Evolutionary conservation across 768 basidiomycete genomes (phyloP), one percentile per base, ranked within the genome.

Genomic region (Artomyces pyxidatus): DNA sequence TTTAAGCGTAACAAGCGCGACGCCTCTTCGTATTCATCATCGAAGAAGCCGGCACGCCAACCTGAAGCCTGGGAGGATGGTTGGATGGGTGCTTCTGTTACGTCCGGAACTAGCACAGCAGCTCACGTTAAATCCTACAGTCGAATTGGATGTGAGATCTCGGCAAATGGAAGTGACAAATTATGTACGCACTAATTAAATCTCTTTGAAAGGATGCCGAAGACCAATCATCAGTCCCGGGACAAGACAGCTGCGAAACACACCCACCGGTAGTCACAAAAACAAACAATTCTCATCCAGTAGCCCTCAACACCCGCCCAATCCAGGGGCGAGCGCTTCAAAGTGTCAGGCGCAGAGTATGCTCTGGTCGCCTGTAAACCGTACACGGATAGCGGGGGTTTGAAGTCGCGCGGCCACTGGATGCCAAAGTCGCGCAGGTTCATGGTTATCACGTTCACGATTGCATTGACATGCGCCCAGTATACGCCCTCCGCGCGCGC

Each of bases 251-350:
- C 16, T 10, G 48, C 52, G 37, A 45, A 28, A 26, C 5, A 54
- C 63, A 27, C n/a, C n/a, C 49, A 83, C 83, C 81, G 73, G 62
- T 86, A 85, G 66, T 88, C 86, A 81, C 87, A 81, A 57, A 85
- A 88, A 52, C 77, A 85, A 17, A 88, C 78, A 51, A 81, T 79
- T 62, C 86, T 69, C 54, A 75, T 70, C 86, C 86, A 89, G n/a
- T 70, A 74, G 6, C 85, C 85, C 62, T 81, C 78, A 3, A 87
- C 74, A 10, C 84, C 84, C 17, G 85, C 84, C 87, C 87, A 88
- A 59, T 87, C 85, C 17, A 59, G 55, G 7, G 61, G 55, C 32
- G 56, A 30, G 37, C 62, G 61, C 37, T 63, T 58, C 8, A 59
- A 62, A 45, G 63, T 54, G 16, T 69, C 71, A 11, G 76, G 75